These are phyloP conservation scores for Hypoxylon sp. DNA, from an alignment of 2,329 filamentous ascomycete species.

Conservation along the genomic window DNA sequence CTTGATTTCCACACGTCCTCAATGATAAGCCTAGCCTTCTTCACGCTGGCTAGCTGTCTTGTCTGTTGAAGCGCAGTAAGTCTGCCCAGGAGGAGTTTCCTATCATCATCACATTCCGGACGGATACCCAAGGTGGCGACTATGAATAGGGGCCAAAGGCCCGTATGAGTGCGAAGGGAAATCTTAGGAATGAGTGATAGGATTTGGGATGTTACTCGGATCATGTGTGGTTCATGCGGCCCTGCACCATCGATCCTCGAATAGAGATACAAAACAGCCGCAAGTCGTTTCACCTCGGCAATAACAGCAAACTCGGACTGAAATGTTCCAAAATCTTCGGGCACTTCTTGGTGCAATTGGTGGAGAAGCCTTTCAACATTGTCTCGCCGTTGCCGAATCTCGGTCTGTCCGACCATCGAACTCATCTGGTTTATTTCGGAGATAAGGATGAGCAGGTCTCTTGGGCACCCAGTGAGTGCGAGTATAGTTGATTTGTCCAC, in stretches of 20 bases:
- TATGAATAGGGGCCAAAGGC: conserved; percentile 52
- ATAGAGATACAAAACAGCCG: conserved; percentile 50
- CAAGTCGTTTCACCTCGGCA: conserved; percentile 48
- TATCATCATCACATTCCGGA: conserved; percentile 47
- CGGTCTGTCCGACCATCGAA: conserved; percentile 10
- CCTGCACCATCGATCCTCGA: conserved; percentile 46
- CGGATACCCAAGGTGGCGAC: conserved; percentile 50
- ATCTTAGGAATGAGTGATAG: conserved; percentile 45
- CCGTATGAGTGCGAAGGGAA: conserved; percentile 48
- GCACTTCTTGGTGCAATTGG: conserved; percentile 32
- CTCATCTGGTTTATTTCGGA: conserved; percentile 42
- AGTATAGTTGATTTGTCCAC: conserved; percentile 35
- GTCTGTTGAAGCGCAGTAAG: conserved; percentile 48
- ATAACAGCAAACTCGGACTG: conserved; percentile 39
- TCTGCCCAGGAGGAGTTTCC: conserved; percentile 44
- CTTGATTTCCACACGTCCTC: conserved; percentile 51
- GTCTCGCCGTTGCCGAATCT: conserved; percentile 35
- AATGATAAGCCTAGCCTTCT: conserved; percentile 51
- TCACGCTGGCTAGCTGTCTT: conserved; percentile 51
- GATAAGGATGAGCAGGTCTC: conserved; percentile 38
- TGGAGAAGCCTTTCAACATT: conserved; percentile 37
- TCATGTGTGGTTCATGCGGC: conserved; percentile 46
- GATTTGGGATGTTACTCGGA: conserved; percentile 44
- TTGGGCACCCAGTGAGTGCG: conserved; percentile 39
- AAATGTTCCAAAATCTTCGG: conserved; percentile 30